Percentiles rank a stretch among this genome's conserved stretches.
Evolutionary conservation across 2,329 filamentous ascomycete genomes (phyloP).

Genomic region (Cryphonectria naterciae): DNA sequence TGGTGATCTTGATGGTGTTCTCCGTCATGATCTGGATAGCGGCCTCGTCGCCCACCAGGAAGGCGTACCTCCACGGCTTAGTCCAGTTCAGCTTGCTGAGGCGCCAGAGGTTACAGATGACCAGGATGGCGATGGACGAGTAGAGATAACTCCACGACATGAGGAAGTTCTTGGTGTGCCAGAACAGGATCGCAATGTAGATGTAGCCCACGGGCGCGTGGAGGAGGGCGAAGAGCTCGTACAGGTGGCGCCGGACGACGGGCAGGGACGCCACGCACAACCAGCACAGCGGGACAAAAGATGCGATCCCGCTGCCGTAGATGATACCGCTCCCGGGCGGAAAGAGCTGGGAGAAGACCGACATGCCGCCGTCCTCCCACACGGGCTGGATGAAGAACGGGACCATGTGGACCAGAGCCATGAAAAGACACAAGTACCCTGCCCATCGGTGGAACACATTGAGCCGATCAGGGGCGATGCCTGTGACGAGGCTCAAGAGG

Average conservation of each 20-base stretch:
- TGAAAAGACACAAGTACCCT: constrained; percentile 81
- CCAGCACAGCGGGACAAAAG: constrained; percentile 78
- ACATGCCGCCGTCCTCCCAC: constrained; percentile 76
- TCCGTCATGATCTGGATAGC: constrained; percentile 88
- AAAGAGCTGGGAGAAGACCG: constrained; percentile 73
- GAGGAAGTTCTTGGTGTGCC: constrained; percentile 93
- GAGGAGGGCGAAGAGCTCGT: constrained; percentile 82
- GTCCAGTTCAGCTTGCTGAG: constrained; percentile 90
- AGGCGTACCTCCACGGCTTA: constrained; percentile 77
- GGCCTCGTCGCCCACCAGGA: constrained; percentile 88
- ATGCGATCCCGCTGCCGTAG: constrained; percentile 85
- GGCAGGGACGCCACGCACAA: constrained; percentile 86
- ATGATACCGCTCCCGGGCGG: constrained; percentile 67
- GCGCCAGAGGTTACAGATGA: constrained; percentile 72
- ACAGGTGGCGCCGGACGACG: constrained; percentile 74
- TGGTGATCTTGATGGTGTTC: constrained; percentile 93
- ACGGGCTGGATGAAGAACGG: constrained; percentile 91
- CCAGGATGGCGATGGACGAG: constrained; percentile 79
- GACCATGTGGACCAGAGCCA: constrained; percentile 81
- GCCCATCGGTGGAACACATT: constrained; percentile 95
- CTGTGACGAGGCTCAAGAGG: constrained; percentile 79
- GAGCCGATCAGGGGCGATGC: constrained; percentile 87
- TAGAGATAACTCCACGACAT: constrained; percentile 90
- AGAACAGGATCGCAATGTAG: constrained; percentile 86
- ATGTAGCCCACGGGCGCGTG: constrained; percentile 82